These are phyloP conservation scores for Pythium sp. DNA, from an alignment of 352 stramenopile species.

Conservation along the genomic window DNA sequence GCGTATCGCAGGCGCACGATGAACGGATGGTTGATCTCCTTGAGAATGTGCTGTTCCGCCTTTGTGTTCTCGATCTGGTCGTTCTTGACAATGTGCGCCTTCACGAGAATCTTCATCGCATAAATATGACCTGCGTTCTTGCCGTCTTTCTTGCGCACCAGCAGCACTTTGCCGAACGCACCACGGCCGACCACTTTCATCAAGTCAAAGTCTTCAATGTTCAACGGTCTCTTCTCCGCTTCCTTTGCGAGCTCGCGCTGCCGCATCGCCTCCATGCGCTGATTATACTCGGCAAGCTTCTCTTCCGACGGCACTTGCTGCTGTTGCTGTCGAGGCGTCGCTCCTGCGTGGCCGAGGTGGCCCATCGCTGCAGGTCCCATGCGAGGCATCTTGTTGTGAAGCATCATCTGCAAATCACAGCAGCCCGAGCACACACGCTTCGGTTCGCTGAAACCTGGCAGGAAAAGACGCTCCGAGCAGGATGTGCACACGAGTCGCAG, in stretches of 20 bases:
- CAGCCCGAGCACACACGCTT: slow-evolving; percentile 85
- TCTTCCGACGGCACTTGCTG: slow-evolving; percentile 41
- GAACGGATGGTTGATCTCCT: slow-evolving; percentile 88
- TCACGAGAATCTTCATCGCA: slow-evolving; percentile 95
- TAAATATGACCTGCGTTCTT: slow-evolving; percentile 87
- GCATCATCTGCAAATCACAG: slow-evolving; percentile 86
- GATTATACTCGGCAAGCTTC: slow-evolving; percentile 57
- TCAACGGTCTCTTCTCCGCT: slow-evolving; percentile 63
- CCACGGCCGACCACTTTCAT: slow-evolving; percentile 95
- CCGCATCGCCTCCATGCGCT: slow-evolving; percentile 80
- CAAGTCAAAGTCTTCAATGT: slow-evolving; percentile 93
- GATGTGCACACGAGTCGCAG: slow-evolving; percentile 77
- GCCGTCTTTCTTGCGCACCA: slow-evolving; percentile 91
- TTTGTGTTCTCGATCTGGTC: slow-evolving; percentile 93
- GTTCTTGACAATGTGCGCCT: slow-evolving; percentile 91
- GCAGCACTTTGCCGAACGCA: slow-evolving; percentile 94
- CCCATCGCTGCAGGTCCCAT: slow-evolving; percentile 27
- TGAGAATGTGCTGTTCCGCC: slow-evolving; percentile 87
- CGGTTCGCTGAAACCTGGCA: slow-evolving; percentile 84
- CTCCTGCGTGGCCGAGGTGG: slow-evolving; percentile 14
- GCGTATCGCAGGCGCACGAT: slow-evolving; percentile 83
- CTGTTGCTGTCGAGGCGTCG: slow-evolving; percentile 7
- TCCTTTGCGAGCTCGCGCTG: slow-evolving; percentile 71
- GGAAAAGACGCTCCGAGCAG: slow-evolving; percentile 84
- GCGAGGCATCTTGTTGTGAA: slow-evolving; percentile 82